phyloP scores from a whole-genome alignment of 1,139 yeast genomes.

The Blastobotrys serpentis region DNA sequence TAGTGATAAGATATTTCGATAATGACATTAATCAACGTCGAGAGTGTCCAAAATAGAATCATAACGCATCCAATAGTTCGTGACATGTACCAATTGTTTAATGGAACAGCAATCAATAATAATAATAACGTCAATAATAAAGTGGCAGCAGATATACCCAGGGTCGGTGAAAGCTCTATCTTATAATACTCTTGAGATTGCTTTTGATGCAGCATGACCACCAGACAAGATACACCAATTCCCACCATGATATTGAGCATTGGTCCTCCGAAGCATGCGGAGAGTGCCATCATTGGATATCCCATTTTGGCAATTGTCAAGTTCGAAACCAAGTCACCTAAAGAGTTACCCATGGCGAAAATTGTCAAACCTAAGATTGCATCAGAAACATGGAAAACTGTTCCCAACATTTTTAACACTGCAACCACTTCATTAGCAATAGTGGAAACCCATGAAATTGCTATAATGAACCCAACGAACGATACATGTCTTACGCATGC shows the following conservation, averaged over 20 bases:
- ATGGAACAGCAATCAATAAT: conserved; percentile 55
- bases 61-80: conserved; percentile 53
- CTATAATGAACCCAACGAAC: conserved; percentile 58
- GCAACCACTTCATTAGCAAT: conserved; percentile 78
- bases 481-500: conserved; percentile 23
- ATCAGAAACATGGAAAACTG: conserved; percentile 63
- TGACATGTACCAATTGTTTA: conserved; percentile 66
- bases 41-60: conserved; percentile 55
- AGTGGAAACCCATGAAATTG: conserved; percentile 71
- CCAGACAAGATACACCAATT: conserved; percentile 63
- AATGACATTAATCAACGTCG: conserved; percentile 34
- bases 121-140: conserved; percentile 54
- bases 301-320: conserved; percentile 83
- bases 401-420: conserved; percentile 61
- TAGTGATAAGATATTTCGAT: conserved; percentile 24
- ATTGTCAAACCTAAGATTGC: conserved; percentile 81
- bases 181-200: conserved; percentile 28
- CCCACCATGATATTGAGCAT: conserved; percentile 62
- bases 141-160: conserved; percentile 52
- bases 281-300: conserved; percentile 85
- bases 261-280: conserved; percentile 96
- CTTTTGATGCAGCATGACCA: conserved; percentile 42
- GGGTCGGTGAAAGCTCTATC: conserved; percentile 47
- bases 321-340: conserved; percentile 87
- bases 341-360: conserved; percentile 89